Conservation (phyloP, 352 stramenopile genomes). For the Aphanomyces invadans region DNA sequence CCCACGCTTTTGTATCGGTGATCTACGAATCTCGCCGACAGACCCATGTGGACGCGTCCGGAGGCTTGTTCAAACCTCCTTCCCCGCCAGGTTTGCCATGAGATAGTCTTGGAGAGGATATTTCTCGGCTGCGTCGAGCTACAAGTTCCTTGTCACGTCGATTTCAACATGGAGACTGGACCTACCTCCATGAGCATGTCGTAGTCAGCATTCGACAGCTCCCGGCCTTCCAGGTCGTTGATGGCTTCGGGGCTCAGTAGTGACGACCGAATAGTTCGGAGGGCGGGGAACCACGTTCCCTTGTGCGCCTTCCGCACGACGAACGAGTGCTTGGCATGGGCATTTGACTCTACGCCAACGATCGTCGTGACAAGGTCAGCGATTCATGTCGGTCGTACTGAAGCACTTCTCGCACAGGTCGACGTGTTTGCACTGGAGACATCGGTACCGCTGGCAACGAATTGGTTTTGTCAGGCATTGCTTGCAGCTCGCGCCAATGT, state of each 20-base stretch:
- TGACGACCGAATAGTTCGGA: constrained; percentile 28
- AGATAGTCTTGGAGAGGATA: constrained; percentile 66
- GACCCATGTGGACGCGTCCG: too few species aligned
- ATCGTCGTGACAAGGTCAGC: neutral
- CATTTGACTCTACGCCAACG: constrained; percentile 39
- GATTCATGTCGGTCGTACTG: constrained; percentile 33
- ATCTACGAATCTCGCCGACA: neutral
- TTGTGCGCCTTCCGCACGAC: constrained; percentile 56
- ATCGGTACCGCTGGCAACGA: constrained; percentile 69
- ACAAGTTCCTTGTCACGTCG: too few species aligned
- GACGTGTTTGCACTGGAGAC: constrained; percentile 66
- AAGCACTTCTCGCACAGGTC: constrained; percentile 73
- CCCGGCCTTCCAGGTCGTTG: constrained; percentile 53
- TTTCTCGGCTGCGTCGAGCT: constrained; percentile 48
- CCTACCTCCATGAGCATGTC: constrained; percentile 52
- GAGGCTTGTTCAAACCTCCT: constrained; percentile 29
- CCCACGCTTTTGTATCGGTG: constrained; percentile 42
- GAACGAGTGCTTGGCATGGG: constrained; percentile 56
- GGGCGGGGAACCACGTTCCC: constrained; percentile 51
- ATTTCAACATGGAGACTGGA: too few species aligned
- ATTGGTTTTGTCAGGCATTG: constrained; percentile 74
- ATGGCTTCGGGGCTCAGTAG: constrained; percentile 38
- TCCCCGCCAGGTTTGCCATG: constrained; percentile 40
- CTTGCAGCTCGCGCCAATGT: constrained; percentile 52
- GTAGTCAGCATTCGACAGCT: constrained; percentile 81